phyloP scores from a whole-genome alignment of 1,284 basidiomycete species.

The Dichomitus squalens region DNA sequence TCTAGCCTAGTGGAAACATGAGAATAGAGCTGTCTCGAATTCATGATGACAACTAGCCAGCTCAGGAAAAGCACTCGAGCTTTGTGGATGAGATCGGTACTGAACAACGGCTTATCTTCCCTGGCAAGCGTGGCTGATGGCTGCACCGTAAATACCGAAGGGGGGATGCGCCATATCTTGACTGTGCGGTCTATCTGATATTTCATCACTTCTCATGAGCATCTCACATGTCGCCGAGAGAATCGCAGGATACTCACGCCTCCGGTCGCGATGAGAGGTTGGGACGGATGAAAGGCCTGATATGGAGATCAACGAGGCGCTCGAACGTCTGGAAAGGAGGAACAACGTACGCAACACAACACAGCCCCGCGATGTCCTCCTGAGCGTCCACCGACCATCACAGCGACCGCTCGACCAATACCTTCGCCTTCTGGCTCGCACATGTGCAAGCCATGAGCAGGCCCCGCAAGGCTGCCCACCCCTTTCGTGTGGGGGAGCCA shows the following conservation, averaged over 20 bases:
- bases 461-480: conserved; percentile 55
- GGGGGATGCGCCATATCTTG: conserved; percentile 67
- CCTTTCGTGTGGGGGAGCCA: conserved; percentile 52
- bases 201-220: conserved; percentile 13
- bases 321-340: not conserved
- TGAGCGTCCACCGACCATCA: conserved; percentile 67
- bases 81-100: conserved; percentile 62
- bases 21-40: not conserved
- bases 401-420: conserved; percentile 60
- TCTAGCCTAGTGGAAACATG: conserved; percentile 48
- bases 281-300: conserved; percentile 65
- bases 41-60: conserved; percentile 47
- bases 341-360: conserved; percentile 54
- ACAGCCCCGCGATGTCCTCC: conserved; percentile 74
- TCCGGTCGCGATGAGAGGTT: conserved; percentile 71
- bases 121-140: conserved; percentile 44
- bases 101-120: conserved; percentile 77
- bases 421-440: conserved; percentile 60
- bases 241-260: conserved; percentile 49
- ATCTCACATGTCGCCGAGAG: not conserved
- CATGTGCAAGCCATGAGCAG: conserved; percentile 68
- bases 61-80: conserved; percentile 63
- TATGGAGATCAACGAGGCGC: not conserved
- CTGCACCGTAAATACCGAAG: conserved; percentile 16
- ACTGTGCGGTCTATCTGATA: conserved; percentile 66